A percentile compares a stretch with the other conserved stretches of the same genome.
phyloP scores from a whole-genome alignment of 2,329 filamentous ascomycete species.

The Elsinoe batatas region DNA sequence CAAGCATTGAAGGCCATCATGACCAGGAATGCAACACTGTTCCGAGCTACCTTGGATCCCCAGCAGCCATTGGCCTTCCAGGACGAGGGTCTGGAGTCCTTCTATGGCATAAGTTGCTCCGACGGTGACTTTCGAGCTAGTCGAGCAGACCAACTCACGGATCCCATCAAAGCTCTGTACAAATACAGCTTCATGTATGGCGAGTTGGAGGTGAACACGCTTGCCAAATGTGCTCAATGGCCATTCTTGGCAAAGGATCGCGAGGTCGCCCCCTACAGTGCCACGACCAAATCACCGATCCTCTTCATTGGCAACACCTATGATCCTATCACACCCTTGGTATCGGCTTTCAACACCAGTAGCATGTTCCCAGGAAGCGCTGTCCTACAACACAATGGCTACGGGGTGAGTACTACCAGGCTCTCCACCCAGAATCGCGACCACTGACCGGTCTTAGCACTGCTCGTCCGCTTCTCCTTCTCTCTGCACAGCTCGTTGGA shows the following conservation, averaged over 20 bases:
- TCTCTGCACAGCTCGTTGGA: not conserved
- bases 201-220: constrained; percentile 12
- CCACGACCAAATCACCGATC: constrained; percentile 22
- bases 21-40: not conserved
- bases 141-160: not conserved
- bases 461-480: constrained; percentile 23
- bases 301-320: constrained; percentile 24
- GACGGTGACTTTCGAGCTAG: not conserved
- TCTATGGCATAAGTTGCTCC: not conserved
- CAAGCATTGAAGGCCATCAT: not conserved
- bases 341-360: not conserved
- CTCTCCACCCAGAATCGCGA: not conserved
- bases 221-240: constrained; percentile 31
- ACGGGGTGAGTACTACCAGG: constrained; percentile 13
- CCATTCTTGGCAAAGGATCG: constrained; percentile 29
- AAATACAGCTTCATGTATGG: not conserved
- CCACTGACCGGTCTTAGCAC: constrained; percentile 16
- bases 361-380: not conserved
- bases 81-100: not conserved
- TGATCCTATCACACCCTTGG: constrained; percentile 27
- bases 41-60: not conserved
- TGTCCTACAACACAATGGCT: constrained; percentile 27
- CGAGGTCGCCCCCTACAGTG: constrained; percentile 27
- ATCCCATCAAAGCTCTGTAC: not conserved
- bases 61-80: not conserved